phyloP scores from a whole-genome alignment of 345 rosid species.

The Citrus trifoliata region DNA sequence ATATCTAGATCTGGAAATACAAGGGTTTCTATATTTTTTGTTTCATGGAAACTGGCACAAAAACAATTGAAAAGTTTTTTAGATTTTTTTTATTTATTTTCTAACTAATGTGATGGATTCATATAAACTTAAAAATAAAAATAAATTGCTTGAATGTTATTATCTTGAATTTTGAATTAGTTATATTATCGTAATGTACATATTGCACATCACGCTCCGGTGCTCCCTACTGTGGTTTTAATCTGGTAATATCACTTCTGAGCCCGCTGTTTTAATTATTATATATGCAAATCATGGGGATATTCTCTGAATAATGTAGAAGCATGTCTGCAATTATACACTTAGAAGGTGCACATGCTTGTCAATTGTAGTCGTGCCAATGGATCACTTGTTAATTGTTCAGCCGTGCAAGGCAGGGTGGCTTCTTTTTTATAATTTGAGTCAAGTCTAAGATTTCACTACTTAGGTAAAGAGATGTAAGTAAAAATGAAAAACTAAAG shows the following conservation, averaged over 20 bases:
- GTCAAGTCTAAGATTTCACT: not conserved
- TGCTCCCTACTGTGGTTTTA: not conserved
- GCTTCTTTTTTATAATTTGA: not conserved
- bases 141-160: not conserved
- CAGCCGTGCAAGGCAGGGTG: not conserved
- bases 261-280: not conserved
- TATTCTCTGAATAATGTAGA: not conserved
- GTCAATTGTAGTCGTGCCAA: not conserved
- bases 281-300: not conserved
- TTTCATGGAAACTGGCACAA: not conserved
- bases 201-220: no score
- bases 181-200: not conserved
- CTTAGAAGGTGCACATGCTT: not conserved
- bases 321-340: not conserved
- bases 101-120: not conserved
- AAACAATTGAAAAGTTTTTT: not conserved
- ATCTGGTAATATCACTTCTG: not conserved
- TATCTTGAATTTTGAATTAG: not conserved
- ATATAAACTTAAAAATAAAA: not conserved
- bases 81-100: not conserved
- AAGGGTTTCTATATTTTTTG: not conserved
- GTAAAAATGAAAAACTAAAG: constrained; percentile 1
- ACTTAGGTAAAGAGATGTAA: not conserved
- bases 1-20: not conserved
- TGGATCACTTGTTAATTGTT: not conserved